Conservation (phyloP, 768 basidiomycete genomes). For the Leccinum incarnatum region DNA sequence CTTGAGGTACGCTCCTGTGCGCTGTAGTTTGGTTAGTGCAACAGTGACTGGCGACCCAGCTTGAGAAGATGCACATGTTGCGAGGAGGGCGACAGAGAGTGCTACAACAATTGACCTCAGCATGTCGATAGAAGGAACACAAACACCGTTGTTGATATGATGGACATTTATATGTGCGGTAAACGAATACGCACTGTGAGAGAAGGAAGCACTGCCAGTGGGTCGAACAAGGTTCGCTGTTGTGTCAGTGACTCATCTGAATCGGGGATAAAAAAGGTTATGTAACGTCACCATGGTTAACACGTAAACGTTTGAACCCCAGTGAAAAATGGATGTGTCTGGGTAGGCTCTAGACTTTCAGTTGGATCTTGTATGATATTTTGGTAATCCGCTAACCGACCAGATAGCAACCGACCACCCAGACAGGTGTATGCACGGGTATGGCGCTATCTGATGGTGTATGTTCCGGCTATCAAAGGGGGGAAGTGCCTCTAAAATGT, state of each 20-base stretch:
- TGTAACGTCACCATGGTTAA: neutral
- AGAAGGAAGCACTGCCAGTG: neutral
- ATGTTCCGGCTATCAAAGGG: too few species aligned
- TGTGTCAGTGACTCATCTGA: too few species aligned
- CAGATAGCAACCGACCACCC: too few species aligned
- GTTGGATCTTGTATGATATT: too few species aligned
- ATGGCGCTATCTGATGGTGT: too few species aligned
- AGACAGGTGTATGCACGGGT: too few species aligned
- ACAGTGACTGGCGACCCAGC: conserved; percentile 3
- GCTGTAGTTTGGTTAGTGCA: conserved; percentile 13
- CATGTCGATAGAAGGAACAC: conserved; percentile 3
- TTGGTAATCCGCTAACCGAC: too few species aligned
- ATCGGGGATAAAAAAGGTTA: neutral
- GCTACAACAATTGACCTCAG: conserved; percentile 7
- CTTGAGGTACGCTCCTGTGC: conserved; percentile 14
- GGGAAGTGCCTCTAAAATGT: too few species aligned
- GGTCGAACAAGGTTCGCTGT: neutral
- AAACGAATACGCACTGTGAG: neutral
- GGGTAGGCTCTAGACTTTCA: too few species aligned
- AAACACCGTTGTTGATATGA: neutral
- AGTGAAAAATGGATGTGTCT: too few species aligned
- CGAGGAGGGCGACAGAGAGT: conserved; percentile 7
- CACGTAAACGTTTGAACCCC: too few species aligned
- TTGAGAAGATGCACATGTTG: conserved; percentile 1
- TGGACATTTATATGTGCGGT: conserved; percentile 6